phyloP scores from a whole-genome alignment of 179 eudicot species.

The Spinacia oleracea region DNA sequence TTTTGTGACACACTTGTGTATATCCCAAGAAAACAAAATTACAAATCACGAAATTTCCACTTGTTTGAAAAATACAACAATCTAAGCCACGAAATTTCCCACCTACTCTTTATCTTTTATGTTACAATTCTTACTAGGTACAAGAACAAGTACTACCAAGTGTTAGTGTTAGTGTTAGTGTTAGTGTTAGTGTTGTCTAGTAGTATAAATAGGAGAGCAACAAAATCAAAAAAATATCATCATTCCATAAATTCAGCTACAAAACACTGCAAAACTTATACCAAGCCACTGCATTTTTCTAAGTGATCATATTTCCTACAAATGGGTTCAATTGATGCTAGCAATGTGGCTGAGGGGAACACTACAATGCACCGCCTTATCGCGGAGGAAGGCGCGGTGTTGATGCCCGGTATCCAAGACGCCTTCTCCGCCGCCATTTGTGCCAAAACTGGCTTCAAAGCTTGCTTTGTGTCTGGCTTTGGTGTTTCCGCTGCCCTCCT shows the following conservation, averaged over 20 bases:
- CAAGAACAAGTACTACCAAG: neutral
- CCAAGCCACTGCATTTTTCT: neutral
- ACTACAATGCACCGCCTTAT: conserved; percentile 41
- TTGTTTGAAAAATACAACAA: neutral
- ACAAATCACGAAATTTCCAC: conserved; percentile 12
- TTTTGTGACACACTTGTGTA: neutral
- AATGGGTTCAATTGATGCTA: conserved; percentile 21
- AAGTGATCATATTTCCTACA: neutral
- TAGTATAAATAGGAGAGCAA: neutral
- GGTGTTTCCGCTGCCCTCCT: conserved; percentile 44
- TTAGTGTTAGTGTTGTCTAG: neutral
- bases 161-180: neutral
- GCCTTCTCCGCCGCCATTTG: conserved; percentile 43
- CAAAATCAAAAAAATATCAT: neutral
- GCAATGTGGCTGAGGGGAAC: neutral
- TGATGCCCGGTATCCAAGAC: conserved; percentile 39
- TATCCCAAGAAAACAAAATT: neutral
- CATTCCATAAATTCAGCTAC: neutral
- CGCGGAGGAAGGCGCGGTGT: conserved; percentile 33
- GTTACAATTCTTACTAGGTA: neutral
- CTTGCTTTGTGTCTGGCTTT: conserved; percentile 38
- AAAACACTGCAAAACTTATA: neutral
- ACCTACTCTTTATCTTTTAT: neutral
- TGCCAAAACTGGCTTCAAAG: conserved; percentile 37
- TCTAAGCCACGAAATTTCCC: neutral